Conservation (phyloP, 805 yeast genomes). For the Nakazawaea peltata region DNA sequence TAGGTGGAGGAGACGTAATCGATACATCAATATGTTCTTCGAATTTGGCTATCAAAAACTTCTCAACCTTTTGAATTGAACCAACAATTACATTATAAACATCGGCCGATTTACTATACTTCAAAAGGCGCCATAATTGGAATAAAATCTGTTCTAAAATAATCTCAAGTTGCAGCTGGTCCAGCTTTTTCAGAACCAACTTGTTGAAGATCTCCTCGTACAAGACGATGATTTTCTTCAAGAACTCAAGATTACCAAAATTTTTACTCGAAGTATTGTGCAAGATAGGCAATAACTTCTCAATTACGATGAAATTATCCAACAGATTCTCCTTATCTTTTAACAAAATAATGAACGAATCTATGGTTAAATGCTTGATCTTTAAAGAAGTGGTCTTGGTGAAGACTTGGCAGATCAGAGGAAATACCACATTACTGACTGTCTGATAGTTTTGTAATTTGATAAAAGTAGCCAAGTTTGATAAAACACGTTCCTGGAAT, state of each 20-base stretch:
- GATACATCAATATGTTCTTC: too few relatives aligned
- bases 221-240: slow-evolving; percentile 20
- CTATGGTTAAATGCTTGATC: slow-evolving; percentile 63
- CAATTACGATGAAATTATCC: slow-evolving; percentile 65
- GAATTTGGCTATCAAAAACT: slow-evolving; percentile 11
- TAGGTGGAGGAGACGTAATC: too few relatives aligned
- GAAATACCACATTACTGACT: slow-evolving; percentile 69
- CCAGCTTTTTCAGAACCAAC: slow-evolving; percentile 17
- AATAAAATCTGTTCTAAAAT: slow-evolving; percentile 23
- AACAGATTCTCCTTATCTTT: slow-evolving; percentile 40
- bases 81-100: slow-evolving; percentile 14
- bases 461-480: slow-evolving; percentile 18
- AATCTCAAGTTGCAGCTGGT: slow-evolving; percentile 13
- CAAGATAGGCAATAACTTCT: slow-evolving; percentile 75
- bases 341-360: slow-evolving; percentile 50
- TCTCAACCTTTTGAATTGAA: slow-evolving; percentile 13
- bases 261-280: slow-evolving; percentile 24
- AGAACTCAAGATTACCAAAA: slow-evolving; percentile 21
- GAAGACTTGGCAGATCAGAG: slow-evolving; percentile 63
- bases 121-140: slow-evolving; percentile 25
- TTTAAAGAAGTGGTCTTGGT: slow-evolving; percentile 78
- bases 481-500: slow-evolving; percentile 26
- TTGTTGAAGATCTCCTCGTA: slow-evolving; percentile 21
- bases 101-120: slow-evolving; percentile 14
- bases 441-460: slow-evolving; percentile 36